Base-by-base conservation (phyloP, 257 asterid species). In the Fraxinus americana region DNA sequence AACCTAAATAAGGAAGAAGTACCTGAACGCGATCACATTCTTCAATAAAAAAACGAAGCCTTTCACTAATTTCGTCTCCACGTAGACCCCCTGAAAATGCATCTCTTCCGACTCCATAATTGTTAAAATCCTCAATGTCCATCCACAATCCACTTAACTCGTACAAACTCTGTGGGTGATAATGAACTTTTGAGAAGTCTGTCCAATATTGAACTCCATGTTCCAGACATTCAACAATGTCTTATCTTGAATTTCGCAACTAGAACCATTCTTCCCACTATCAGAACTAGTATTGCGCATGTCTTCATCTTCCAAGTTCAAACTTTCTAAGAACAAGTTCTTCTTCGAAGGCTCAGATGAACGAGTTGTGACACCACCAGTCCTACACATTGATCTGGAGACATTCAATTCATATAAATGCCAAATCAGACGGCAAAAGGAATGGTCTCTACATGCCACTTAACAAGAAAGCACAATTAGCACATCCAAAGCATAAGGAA, bases 1-100 rank as follows among this genome's bases (percentile, higher is more conserved):
- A 75, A 78, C 67, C 68, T 13, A 59, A 54, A 13, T 32, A 30
- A 67, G 65, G 68, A 38, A 38, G 43, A 17, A 70, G 77, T 83
- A 93, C 98, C 99, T 93, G 99, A 81, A 92, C 88, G 80, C 70
- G 93, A 89, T 95, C 99, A 80, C 97, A 95, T 82, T 95, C 99
- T 87, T 95, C 99, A 74, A 91, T 82, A 82, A 93, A 95, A 78
- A 91, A 95, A 16, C 98, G 97, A 72, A 95, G 97, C 88, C 95
- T 89, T 77, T 91, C 98, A 27, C 80, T 89, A 74, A 93, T 89
- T 86, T 89, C 97, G 83, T 95, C 99, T 73, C 97, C 91, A 48
- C 84, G 96, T 7, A 27, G 73, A 73, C 89, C 84, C 65, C 76
- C 79, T 59, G 83, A 80, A 76, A 88, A 93, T 67, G 87, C 93